A percentile compares a stretch with the other conserved stretches of the same genome.
phyloP scores from a whole-genome alignment of 495 filamentous ascomycete genomes.

The Tuber magnatum region DNA sequence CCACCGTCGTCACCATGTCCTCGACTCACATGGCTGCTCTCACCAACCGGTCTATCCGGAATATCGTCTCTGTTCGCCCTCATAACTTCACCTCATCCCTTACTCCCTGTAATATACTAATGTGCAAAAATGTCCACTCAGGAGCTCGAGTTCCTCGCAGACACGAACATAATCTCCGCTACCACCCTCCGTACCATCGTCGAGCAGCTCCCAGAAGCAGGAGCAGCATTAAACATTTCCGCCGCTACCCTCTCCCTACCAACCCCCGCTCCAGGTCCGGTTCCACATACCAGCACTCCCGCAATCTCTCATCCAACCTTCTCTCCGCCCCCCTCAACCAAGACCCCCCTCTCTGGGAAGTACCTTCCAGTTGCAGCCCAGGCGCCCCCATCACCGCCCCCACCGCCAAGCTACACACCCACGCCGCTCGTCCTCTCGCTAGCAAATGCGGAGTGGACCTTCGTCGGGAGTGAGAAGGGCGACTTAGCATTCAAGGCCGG shows the following conservation, averaged over 20 bases:
- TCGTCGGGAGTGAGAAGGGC: constrained; percentile 66
- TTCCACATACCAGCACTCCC: constrained; percentile 50
- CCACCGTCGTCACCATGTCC: background rate
- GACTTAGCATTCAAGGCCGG: constrained; percentile 69
- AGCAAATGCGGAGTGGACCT: constrained; percentile 77
- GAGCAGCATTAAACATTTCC: constrained; percentile 22
- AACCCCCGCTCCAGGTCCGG: constrained; percentile 23
- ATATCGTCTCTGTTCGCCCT: constrained; percentile 25
- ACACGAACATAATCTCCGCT: constrained; percentile 65
- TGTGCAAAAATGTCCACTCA: constrained; percentile 41
- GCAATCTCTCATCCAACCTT: constrained; percentile 45
- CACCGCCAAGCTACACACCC: constrained; percentile 47
- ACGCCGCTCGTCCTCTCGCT: constrained; percentile 51
- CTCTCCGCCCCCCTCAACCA: constrained; percentile 37
- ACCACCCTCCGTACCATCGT: constrained; percentile 64
- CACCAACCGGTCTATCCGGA: constrained; percentile 34
- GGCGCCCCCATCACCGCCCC: constrained; percentile 41
- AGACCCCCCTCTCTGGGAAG: constrained; percentile 36
- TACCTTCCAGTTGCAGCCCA: constrained; percentile 37
- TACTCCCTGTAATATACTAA: background rate
- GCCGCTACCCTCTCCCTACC: constrained; percentile 13
- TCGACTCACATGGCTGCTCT: constrained; percentile 15
- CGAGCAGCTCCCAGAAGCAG: constrained; percentile 58
- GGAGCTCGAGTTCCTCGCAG: constrained; percentile 88
- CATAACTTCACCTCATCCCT: background rate